Base-by-base conservation (phyloP, 139 green algal species). In the Chlorella sp. region DNA sequence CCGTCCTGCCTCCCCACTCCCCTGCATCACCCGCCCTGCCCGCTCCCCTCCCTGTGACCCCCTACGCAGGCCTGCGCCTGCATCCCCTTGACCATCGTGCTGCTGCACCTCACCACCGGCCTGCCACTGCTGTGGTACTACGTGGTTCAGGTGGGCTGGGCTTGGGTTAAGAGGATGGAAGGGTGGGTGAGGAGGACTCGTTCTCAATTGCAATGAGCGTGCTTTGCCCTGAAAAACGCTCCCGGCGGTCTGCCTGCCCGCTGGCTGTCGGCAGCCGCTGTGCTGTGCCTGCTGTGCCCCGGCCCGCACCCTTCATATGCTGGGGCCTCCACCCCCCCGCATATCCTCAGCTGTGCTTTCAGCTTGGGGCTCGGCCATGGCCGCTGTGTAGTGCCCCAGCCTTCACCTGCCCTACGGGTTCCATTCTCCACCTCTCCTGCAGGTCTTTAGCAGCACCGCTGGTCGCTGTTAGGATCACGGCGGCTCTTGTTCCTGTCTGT, bases 91-190 rank as follows among this genome's bases (percentile, higher is more conserved):
- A 18, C 76, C 3, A 91, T 95, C 15, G 81, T 97, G 37, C 86
- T 95, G 48, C 26, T 94, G n/a, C 89, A 97, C 91, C 78, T 97
- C 39, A 83, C 57, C 30, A 64, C 64, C 14, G 91, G 83, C 26
- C 18, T 94, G 18, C 89, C 93, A 3, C 85, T 97, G 37, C 89
- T 90, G 4, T 94, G 90, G 92, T 90, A 86, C 75, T 95, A 95
- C 39, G 36, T 89, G 0, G 91, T 92, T 0, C 89, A 92, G 64
- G 95, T 93, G 0, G 4, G 85, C 22, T 0, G 34, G 48, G 37
- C 36, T 61, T 5, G 2, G 37, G 37, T n/a, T n/a, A n/a, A n/a
- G 77, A 19, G 34, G 77, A 3, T 4, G 77, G n/a, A 3, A 18
- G 71, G 71, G 30, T 5, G 71, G 71, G 71, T 36, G 71, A 3